Evolutionary conservation across 2,329 filamentous ascomycete genomes (phyloP), one percentile per base, ranked within the genome.

Genomic region (Pseudogymnoascus sp.): DNA sequence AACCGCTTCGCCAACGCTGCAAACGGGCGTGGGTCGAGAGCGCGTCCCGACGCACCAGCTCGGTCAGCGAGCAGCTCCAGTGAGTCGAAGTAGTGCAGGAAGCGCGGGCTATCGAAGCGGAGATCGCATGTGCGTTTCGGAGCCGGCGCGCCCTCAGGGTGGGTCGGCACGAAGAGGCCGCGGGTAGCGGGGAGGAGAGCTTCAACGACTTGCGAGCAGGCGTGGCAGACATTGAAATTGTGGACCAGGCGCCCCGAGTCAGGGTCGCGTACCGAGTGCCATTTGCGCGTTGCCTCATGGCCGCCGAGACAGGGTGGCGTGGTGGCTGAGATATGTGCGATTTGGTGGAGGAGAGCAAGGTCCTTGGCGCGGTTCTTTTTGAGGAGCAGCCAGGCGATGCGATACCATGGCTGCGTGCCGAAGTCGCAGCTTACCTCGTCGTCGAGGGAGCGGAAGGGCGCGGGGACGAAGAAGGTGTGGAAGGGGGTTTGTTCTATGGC

Each of bases 321-420:
- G 77, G 78, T 81, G 4, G 82, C 80, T 1, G 82, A 78, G 40
- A 91, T 82, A 8, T 83, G 81, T 4, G 88, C 86, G 36, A 96
- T 80, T 39, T 83, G 82, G 64, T 88, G 84, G 31, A 97, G 80
- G 4, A 96, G 76, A 11, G 83, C 82, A 42, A 95, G 77, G 67
- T 91, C 86, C 2, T 82, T 79, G 16, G 83, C 79, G 11, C 84
- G 77, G 68, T 90, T 84, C 74, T 92, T 91, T 62, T 89, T 77
- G 1, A 87, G 93, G 66, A 96, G 80, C 2, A 93, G 80, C 85
- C 89, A 96, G 0, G 92, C 92, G 40, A 96, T 85, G 29, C 90
- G 86, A 69, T 91, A 88, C 91, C 92, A 97, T 0, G 88, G 84
- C 0, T 80, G 82, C 11, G 85, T 82, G 31, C 90, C 90, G 74